phyloP scores from a whole-genome alignment of 352 stramenopile genomes.

The Blastocystis sp. region DNA sequence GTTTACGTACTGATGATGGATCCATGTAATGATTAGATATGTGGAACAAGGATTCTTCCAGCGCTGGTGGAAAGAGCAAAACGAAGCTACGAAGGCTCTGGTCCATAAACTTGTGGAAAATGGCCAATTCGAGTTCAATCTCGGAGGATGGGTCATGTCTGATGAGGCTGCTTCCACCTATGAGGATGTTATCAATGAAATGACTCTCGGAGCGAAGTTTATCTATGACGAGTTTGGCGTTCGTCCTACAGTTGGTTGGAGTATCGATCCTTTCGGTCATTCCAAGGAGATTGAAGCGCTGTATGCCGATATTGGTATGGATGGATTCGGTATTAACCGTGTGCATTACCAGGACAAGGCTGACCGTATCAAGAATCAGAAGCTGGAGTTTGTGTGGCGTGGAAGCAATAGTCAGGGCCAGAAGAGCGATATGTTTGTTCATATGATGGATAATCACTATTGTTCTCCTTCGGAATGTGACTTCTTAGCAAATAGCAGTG shows the following conservation, averaged over 20 bases:
- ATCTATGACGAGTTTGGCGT: slow-evolving; percentile 83
- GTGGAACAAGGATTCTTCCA: slow-evolving; percentile 88
- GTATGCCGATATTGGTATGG: slow-evolving; percentile 81
- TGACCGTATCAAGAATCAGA: slow-evolving; percentile 75
- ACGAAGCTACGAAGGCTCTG: slow-evolving; percentile 70
- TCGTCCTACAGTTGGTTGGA: slow-evolving; percentile 87
- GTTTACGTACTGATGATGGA: slow-evolving; percentile 71
- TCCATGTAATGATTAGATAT: slow-evolving; percentile 67
- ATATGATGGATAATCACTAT: slow-evolving; percentile 77
- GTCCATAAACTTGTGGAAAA: slow-evolving; percentile 81
- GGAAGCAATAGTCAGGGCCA: slow-evolving; percentile 77
- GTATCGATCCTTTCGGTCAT: slow-evolving; percentile 93
- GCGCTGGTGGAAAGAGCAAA: slow-evolving; percentile 86
- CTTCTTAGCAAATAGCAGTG: slow-evolving; percentile 64
- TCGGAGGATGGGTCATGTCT: slow-evolving; percentile 95
- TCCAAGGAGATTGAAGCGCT: slow-evolving; percentile 71
- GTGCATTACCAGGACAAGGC: slow-evolving; percentile 93
- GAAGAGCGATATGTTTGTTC: slow-evolving; percentile 75
- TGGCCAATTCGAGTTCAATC: slow-evolving; percentile 83
- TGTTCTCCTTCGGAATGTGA: slow-evolving; percentile 73
- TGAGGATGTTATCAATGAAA: slow-evolving; percentile 94
- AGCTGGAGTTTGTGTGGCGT: slow-evolving; percentile 89
- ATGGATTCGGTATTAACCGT: slow-evolving; percentile 89
- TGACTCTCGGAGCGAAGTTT: slow-evolving; percentile 86
- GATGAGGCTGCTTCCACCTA: slow-evolving; percentile 91